Conservation (phyloP, 2,329 filamentous ascomycete genomes). For the Penicillium sp. region DNA sequence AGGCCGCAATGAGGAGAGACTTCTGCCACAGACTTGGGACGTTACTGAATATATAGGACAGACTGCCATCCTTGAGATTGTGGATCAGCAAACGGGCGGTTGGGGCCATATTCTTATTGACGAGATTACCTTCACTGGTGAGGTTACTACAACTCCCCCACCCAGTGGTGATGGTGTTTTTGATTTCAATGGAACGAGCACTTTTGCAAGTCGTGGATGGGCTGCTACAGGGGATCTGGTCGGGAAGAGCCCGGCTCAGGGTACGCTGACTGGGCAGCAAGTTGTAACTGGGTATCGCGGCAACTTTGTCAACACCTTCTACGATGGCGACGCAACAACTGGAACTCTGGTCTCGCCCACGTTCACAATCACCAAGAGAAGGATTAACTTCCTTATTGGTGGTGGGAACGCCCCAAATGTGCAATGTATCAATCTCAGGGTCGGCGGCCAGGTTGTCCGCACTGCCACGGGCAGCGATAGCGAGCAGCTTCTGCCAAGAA, state of each 20-base stretch:
- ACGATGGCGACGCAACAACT: background rate
- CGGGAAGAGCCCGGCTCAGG: background rate
- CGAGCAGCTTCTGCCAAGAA: background rate
- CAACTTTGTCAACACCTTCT: background rate
- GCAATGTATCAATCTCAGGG: background rate
- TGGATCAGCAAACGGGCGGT: background rate
- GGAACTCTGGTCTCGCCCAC: background rate
- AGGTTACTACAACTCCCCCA: slow-evolving; percentile 11
- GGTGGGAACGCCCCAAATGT: background rate
- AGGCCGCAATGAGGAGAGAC: no score
- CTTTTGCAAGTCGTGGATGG: background rate
- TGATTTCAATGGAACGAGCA: background rate
- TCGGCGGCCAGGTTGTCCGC: background rate
- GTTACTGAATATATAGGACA: no score
- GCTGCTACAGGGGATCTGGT: background rate
- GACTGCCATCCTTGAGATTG: slow-evolving; percentile 5
- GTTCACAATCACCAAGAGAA: background rate
- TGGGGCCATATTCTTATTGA: slow-evolving; percentile 4
- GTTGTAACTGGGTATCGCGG: background rate
- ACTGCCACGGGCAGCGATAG: background rate
- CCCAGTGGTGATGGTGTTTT: background rate
- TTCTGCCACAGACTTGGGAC: background rate
- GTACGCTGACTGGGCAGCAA: background rate
- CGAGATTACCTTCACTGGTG: background rate
- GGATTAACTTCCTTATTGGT: slow-evolving; percentile 1